These are phyloP conservation scores for Plasmodium yoelii DNA, from an alignment of 169 alveolate species.

Conservation along the genomic window DNA sequence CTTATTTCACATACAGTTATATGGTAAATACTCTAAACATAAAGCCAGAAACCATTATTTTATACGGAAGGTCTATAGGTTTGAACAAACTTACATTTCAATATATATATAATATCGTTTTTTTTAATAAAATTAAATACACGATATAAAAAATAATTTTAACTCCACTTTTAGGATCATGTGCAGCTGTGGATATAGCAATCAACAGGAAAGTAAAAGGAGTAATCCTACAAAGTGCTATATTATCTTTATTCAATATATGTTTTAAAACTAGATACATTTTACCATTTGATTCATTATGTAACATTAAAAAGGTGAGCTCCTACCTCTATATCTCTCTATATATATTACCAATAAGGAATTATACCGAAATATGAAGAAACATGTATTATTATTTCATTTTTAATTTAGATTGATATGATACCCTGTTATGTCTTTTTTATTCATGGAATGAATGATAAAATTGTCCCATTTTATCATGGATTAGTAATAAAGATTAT, in stretches of 20 bases:
- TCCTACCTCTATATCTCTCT: neutral
- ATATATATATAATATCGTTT: neutral
- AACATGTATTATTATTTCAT: conserved; percentile 1
- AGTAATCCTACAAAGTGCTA: conserved; percentile 65
- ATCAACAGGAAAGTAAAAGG: conserved; percentile 60
- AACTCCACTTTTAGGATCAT: conserved; percentile 48
- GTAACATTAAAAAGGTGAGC: conserved; percentile 60
- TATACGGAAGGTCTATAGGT: conserved; percentile 76
- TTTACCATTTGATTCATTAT: conserved; percentile 69
- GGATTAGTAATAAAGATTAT: conserved; percentile 46
- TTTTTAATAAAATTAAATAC: conserved; percentile 10
- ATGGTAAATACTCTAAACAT: conserved; percentile 61
- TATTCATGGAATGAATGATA: conserved; percentile 73
- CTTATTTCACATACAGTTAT: conserved; percentile 26
- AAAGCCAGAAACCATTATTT: conserved; percentile 45
- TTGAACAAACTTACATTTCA: neutral
- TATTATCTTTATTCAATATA: conserved; percentile 64
- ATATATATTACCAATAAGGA: neutral
- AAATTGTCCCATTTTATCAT: conserved; percentile 75
- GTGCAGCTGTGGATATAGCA: conserved; percentile 73
- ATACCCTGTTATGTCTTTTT: conserved; percentile 66
- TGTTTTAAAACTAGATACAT: conserved; percentile 72
- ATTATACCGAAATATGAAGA: neutral
- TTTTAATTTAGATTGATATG: conserved; percentile 28
- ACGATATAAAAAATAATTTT: conserved; percentile 1